Percentiles rank a stretch among this genome's conserved stretches.
These are phyloP conservation scores for Podila verticillata DNA, from an alignment of 192 early-diverging fungal species.

Conservation along the genomic window DNA sequence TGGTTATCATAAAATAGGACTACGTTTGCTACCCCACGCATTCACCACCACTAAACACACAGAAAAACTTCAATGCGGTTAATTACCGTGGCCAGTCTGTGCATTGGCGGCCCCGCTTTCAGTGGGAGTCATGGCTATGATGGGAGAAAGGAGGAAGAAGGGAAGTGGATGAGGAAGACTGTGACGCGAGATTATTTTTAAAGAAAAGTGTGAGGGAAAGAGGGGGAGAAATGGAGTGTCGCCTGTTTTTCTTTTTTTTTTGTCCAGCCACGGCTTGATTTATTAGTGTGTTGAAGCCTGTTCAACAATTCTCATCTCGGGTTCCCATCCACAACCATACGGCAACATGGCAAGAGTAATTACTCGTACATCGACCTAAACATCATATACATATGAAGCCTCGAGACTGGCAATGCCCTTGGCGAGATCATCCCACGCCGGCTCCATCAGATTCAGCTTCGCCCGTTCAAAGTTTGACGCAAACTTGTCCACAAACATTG, in stretches of 20 bases:
- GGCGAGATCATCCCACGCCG: slow-evolving; percentile 23
- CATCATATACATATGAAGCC: neutral
- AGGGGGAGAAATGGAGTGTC: neutral
- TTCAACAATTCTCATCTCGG: neutral
- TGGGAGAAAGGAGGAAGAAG: neutral
- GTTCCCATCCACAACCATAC: neutral
- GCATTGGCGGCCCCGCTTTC: neutral
- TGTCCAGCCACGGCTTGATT: no score
- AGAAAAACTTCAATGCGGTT: no score
- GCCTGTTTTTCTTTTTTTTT: no score
- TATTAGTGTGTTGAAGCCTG: no score
- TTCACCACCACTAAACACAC: no score
- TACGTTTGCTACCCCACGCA: no score
- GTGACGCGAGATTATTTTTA: neutral
- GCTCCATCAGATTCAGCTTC: slow-evolving; percentile 23
- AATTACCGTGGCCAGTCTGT: neutral
- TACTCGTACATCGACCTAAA: no score
- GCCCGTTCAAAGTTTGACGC: slow-evolving; percentile 32
- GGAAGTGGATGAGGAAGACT: neutral
- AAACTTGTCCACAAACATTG: slow-evolving; percentile 45
- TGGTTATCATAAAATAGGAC: no score
- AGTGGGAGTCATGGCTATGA: neutral
- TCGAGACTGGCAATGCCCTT: neutral
- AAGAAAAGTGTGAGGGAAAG: neutral
- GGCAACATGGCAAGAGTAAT: no score